Percentiles rank a stretch among this genome's conserved stretches.
These are phyloP conservation scores for Allium sativum DNA, from an alignment of 106 monocot species.

Conservation along the genomic window DNA sequence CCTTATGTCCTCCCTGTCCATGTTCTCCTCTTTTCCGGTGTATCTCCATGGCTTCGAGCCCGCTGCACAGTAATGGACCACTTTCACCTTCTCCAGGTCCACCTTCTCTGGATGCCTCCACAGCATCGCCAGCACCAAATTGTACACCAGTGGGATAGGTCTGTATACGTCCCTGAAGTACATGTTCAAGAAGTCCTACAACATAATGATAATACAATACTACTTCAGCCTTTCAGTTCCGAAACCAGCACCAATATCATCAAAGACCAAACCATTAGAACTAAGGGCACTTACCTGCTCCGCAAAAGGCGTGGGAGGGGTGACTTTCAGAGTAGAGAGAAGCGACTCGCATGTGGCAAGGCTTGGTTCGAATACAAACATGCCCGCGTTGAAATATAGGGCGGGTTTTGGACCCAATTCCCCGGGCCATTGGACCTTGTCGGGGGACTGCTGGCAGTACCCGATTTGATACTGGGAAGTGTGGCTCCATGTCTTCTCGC, in stretches of 20 bases:
- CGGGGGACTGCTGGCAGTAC: slow-evolving; percentile 76
- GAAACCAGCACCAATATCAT: background rate
- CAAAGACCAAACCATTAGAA: background rate
- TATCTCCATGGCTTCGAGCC: slow-evolving; percentile 72
- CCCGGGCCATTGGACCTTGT: slow-evolving; percentile 43
- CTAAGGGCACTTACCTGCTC: slow-evolving; percentile 34
- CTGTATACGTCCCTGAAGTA: slow-evolving; percentile 26
- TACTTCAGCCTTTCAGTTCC: background rate
- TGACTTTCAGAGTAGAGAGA: slow-evolving; percentile 25
- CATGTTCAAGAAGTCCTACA: slow-evolving; percentile 36
- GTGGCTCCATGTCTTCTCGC: slow-evolving; percentile 70
- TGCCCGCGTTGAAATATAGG: slow-evolving; percentile 88
- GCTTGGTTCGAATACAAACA: slow-evolving; percentile 77
- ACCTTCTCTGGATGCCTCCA: slow-evolving; percentile 29
- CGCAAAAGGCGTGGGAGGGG: slow-evolving; percentile 52
- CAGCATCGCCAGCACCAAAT: slow-evolving; percentile 25
- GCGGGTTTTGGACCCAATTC: slow-evolving; percentile 49
- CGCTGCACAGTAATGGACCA: slow-evolving; percentile 14
- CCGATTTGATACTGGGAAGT: slow-evolving; percentile 40
- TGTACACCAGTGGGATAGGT: slow-evolving; percentile 23
- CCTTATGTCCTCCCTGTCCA: slow-evolving; percentile 56
- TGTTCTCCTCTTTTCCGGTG: slow-evolving; percentile 52
- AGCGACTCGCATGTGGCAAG: slow-evolving; percentile 26
- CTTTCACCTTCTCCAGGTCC: slow-evolving; percentile 22
- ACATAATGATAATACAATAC: background rate